Base-by-base conservation (phyloP, 2,329 filamentous ascomycete species). In the Trichoderma atrobrunneum region DNA sequence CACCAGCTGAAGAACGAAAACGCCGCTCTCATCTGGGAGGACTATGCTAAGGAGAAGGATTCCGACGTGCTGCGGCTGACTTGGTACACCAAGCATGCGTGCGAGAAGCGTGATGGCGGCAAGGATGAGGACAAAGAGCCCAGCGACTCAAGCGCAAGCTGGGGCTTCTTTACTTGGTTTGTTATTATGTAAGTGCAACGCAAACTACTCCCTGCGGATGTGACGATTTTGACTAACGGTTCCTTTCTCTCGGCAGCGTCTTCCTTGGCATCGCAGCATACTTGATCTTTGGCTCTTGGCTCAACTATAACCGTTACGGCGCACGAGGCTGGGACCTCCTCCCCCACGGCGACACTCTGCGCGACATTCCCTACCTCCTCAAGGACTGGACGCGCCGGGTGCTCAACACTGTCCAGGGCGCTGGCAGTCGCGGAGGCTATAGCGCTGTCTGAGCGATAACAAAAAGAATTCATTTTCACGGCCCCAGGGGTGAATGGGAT, bases 81-180 rank as follows among this genome's bases (percentile, higher is more conserved):
- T 43, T 99, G 95, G 95, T 85, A 88, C 79, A 98, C 95, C 16
- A 94, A 95, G 81, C 91, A 94, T 79, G 95, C 93, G 0, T 98
- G 96, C 80, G 91, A 94, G 78, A 85, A 83, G 65, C 80, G 80
- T 30, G 83, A 85, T 43, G 84, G 84, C 76, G 82, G 84, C 67
- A 82, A 85, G 14, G 84, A 81, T 7, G 82, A 81, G 24, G 77
- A 77, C 28, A 82, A 77, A 43, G 82, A 84, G 62, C 82, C 85
- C 18, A 84, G 83, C 11, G 84, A 85, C 56, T 81, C 84, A 72
- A 85, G 85, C 68, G 81, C 81, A 21, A 87, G 89, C 79, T 98
- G 95, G 96, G 96, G 96, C 2, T 96, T 98, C 85, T 98, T 98
- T 79, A 98, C 95, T 21, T 99, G 96, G 96, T 89, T 98, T 78